Conservation (phyloP, 2,329 filamentous ascomycete species). For the Nigrograna mackinnonii region DNA sequence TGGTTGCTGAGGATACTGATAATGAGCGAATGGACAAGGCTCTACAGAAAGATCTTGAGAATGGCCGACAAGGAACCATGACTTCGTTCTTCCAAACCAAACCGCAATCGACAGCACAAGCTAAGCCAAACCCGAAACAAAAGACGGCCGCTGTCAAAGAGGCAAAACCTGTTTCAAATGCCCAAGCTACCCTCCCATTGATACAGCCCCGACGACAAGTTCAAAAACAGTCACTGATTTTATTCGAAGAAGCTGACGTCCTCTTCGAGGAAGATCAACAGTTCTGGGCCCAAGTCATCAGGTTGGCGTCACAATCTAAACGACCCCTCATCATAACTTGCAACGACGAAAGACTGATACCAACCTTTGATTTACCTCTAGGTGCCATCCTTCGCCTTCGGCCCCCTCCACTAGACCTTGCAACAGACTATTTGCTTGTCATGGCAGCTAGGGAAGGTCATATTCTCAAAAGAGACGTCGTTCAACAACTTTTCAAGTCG, state of each 20-base stretch:
- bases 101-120: conserved; percentile 22
- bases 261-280: conserved; percentile 95
- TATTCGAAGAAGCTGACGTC: conserved; percentile 91
- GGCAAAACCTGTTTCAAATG: conserved; percentile 16
- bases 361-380: conserved; percentile 72
- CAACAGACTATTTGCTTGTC: conserved; percentile 78
- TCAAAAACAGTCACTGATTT: conserved; percentile 94
- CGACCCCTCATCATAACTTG: conserved; percentile 94
- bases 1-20: conserved; percentile 34
- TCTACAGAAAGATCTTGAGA: conserved; percentile 62
- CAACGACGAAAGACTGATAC: conserved; percentile 85
- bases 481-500: conserved; percentile 71
- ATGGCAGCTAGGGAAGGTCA: conserved; percentile 91
- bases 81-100: conserved; percentile 73
- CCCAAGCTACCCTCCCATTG: conserved; percentile 35
- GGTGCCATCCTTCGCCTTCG: conserved; percentile 83
- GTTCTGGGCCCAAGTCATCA: conserved; percentile 84
- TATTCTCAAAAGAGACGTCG: conserved; percentile 67
- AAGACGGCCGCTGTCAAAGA: conserved; percentile 18
- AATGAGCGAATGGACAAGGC: conserved; percentile 45
- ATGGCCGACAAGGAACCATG: conserved; percentile 77
- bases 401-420: conserved; percentile 66
- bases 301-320: conserved; percentile 81
- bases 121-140: conserved; percentile 19
- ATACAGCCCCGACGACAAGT: too few relatives aligned